Base-by-base conservation (phyloP, 2,329 filamentous ascomycete species). In the Beauveria rudraprayagi region DNA sequence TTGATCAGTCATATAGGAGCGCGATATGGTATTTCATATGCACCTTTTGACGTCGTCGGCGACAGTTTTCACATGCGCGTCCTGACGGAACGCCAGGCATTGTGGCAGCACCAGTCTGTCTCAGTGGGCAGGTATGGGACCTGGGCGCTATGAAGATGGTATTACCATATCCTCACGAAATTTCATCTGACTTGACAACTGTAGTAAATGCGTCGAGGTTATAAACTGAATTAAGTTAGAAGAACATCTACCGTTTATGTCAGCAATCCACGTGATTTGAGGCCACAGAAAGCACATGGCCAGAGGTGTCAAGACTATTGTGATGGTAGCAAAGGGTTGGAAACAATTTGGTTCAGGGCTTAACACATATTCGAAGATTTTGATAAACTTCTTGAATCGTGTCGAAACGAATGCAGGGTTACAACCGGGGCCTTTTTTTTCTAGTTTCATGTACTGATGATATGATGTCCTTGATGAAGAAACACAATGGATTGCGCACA, bases 41-140 rank as follows among this genome's bases (percentile, higher is more conserved):
- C 50, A 60, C 57, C 57, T 60, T 60, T 60, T 60, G 50, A 37
- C 57, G 57, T 53, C 57, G 50, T 11, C 41, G 57, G 40, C 57
- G 50, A 30, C 57, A 60, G 40, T 60, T 54, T 40, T 53, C 57
- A 54, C 48, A 60, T 46, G 57, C 57, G 50, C 40, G 50, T 24
- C 57, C 57, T 5, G 57, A 53, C 16, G 57, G 57, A 19, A 60
- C 57, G 17, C 57, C 57, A 16, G 57, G 57, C 50, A 60, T 54
- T 14, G 28, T 60, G 19, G 41, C 26, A 28, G 46, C 28, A 30
- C 34, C 43, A 24, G 47, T 10, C 40, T 9, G 56, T 54, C n/a
- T 53, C 40, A 28, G 57, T 46, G 57, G 48, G 44, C 55, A 48
- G 34, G 24, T 48, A 22, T 48, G 46, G 16, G 46, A 50, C 17